A percentile compares a stretch with the other conserved stretches of the same genome.
Evolutionary conservation across 1,139 yeast species (phyloP).

Genomic region (Candida sanyaensis): DNA sequence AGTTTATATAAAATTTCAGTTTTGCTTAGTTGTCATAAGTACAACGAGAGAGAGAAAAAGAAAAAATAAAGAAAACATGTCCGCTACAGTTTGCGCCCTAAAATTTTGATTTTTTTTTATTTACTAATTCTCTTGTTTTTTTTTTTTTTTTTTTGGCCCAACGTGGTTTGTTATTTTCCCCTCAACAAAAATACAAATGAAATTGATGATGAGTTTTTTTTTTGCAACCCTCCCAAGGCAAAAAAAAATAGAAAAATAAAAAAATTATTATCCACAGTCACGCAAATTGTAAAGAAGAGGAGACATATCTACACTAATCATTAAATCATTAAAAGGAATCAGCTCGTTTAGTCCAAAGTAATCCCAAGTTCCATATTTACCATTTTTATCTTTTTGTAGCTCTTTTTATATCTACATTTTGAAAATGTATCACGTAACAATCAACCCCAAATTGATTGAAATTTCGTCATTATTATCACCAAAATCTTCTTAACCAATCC

Average conservation of each 20-base stretch:
- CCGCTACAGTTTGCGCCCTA: background rate
- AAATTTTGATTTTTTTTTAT: background rate
- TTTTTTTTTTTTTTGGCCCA: background rate
- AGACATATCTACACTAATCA: too few species aligned
- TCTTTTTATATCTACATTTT: too few species aligned
- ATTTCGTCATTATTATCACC: too few species aligned
- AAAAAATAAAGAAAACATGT: background rate
- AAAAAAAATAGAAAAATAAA: background rate
- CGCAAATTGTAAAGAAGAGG: too few species aligned
- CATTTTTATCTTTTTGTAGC: too few species aligned
- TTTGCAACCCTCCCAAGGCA: background rate
- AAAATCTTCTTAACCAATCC: too few species aligned
- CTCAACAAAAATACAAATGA: background rate
- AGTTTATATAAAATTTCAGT: background rate
- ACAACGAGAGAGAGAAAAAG: background rate
- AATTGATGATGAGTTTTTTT: background rate
- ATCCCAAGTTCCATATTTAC: too few species aligned
- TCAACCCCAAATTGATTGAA: too few species aligned
- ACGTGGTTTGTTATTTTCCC: background rate
- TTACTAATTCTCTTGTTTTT: background rate
- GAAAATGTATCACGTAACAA: too few species aligned
- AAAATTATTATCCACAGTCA: background rate
- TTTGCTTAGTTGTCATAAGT: slow-evolving; percentile 4
- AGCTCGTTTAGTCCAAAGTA: too few species aligned
- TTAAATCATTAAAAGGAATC: too few species aligned